These are phyloP conservation scores for Phytophthora nicotianae DNA, from an alignment of 352 stramenopile species.

Conservation along the genomic window DNA sequence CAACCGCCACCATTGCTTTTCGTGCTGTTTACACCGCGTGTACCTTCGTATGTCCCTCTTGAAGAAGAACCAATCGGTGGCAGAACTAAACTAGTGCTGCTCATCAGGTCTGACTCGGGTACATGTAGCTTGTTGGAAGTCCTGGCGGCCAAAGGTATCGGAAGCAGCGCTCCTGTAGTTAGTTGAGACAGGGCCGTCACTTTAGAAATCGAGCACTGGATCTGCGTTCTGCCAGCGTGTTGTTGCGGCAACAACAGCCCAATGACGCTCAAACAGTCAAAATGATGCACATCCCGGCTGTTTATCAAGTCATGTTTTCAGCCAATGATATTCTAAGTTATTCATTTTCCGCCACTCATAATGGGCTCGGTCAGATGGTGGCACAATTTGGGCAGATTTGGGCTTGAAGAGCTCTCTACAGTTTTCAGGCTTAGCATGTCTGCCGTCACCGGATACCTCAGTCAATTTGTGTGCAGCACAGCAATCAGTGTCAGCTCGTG, in stretches of 20 bases:
- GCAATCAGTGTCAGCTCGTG: not conserved
- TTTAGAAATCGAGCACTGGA: conserved; percentile 1
- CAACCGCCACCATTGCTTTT: conserved; percentile 11
- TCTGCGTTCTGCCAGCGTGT: conserved; percentile 1
- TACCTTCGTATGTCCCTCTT: conserved; percentile 16
- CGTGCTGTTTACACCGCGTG: conserved; percentile 16
- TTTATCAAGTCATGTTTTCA: conserved; percentile 5
- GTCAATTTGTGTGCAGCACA: conserved; percentile 16
- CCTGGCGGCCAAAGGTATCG: too few relatives aligned
- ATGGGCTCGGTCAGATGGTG: not conserved
- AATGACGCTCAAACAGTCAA: not conserved
- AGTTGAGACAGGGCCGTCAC: conserved; percentile 5
- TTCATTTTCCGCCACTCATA: conserved; percentile 9
- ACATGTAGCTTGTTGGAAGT: too few relatives aligned
- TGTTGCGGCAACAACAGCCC: conserved; percentile 4
- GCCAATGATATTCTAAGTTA: conserved; percentile 8
- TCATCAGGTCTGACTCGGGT: not conserved
- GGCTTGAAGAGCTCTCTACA: not conserved
- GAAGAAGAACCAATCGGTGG: conserved; percentile 12
- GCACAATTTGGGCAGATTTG: not conserved
- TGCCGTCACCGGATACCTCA: not conserved
- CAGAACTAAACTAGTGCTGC: conserved; percentile 1
- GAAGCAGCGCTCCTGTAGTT: not conserved
- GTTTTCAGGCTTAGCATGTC: not conserved
- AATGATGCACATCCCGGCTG: conserved; percentile 13